These are phyloP conservation scores for Tardiomyces blankii DNA, from an alignment of 1,139 yeast genomes.

Conservation along the genomic window DNA sequence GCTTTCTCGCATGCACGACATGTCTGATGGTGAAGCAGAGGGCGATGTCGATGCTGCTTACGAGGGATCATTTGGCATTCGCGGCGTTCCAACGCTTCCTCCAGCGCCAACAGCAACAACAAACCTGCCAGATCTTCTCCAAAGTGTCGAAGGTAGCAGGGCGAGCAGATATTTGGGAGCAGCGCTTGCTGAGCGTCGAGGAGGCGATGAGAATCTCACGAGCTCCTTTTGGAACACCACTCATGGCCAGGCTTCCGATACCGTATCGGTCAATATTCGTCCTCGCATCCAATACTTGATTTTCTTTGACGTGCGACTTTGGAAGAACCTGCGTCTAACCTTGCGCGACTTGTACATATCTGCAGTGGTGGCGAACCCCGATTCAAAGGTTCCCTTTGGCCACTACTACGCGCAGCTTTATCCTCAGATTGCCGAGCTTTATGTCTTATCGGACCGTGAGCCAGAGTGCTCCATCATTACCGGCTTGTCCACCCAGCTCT, in stretches of 20 bases:
- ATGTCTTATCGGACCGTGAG: conserved; percentile 60
- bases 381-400: conserved; percentile 49
- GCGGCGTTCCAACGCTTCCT: no score
- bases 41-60: no score
- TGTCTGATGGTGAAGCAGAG: no score
- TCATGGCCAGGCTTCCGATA: neutral
- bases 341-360: conserved; percentile 63
- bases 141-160: neutral
- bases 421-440: conserved; percentile 68
- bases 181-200: no score
- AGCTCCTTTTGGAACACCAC: no score
- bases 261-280: neutral
- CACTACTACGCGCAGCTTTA: conserved; percentile 73
- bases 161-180: neutral
- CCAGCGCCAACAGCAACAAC: no score
- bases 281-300: conserved; percentile 61
- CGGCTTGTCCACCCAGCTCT: conserved; percentile 71
- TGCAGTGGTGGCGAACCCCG: conserved; percentile 55
- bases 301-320: conserved; percentile 58
- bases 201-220: no score
- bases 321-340: conserved; percentile 51
- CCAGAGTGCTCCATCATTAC: conserved; percentile 74
- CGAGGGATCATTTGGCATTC: no score
- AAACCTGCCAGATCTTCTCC: neutral
- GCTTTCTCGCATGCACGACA: no score